phyloP scores from a whole-genome alignment of 2,329 filamentous ascomycete species.

The Thelonectria olida region DNA sequence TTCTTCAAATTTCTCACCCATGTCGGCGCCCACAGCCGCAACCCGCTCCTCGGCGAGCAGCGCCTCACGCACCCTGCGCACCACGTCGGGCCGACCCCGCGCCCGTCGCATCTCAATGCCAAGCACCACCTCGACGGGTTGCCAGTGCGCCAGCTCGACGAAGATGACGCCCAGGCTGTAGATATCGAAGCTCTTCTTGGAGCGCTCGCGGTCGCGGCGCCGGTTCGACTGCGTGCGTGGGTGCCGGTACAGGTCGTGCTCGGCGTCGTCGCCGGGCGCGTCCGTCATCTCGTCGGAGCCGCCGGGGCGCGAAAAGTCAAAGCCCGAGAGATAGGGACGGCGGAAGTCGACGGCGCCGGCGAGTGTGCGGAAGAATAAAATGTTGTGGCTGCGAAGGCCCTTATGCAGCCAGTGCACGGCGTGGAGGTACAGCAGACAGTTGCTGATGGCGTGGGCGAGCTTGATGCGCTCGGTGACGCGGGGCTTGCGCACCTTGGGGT shows the following conservation, averaged over 20 bases:
- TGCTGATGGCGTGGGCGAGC: constrained; percentile 61
- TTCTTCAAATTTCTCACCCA: constrained; percentile 52
- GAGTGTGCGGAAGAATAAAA: constrained; percentile 58
- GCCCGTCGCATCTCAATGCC: constrained; percentile 47
- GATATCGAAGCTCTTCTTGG: constrained; percentile 61
- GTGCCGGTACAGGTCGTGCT: constrained; percentile 61
- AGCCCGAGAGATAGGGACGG: constrained; percentile 59
- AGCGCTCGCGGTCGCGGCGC: constrained; percentile 45
- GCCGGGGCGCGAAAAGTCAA: constrained; percentile 64
- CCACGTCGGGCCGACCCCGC: constrained; percentile 48
- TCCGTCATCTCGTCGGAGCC: constrained; percentile 61
- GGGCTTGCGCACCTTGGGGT: constrained; percentile 50
- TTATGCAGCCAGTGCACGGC: constrained; percentile 68
- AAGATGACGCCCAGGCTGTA: constrained; percentile 63
- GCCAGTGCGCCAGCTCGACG: constrained; percentile 64
- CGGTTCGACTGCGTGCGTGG: constrained; percentile 52
- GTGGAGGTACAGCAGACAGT: constrained; percentile 64
- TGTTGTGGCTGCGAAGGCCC: constrained; percentile 62
- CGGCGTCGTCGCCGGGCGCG: constrained; percentile 53
- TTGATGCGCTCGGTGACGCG: constrained; percentile 60
- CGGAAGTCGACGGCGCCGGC: constrained; percentile 47
- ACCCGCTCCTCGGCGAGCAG: constrained; percentile 44
- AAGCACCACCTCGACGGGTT: constrained; percentile 54
- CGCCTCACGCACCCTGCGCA: constrained; percentile 46
- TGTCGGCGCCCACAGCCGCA: constrained; percentile 47